A percentile compares a stretch with the other conserved stretches of the same genome.
Conservation (phyloP, 441 rosid genomes). For the Pelargonium citronellum region DNA sequence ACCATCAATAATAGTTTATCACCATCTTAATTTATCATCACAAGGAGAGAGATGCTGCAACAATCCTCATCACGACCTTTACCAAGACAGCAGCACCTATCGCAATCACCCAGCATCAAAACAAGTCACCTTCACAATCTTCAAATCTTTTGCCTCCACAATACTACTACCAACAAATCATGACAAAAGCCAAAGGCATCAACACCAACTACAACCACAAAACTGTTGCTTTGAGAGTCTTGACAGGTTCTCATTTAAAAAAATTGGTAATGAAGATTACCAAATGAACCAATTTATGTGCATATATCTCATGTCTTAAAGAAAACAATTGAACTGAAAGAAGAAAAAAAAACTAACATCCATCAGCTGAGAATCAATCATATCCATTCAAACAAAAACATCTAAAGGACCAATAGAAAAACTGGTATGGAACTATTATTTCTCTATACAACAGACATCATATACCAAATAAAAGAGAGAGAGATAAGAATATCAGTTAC, state of each 20-base stretch:
- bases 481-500: constrained; percentile 22
- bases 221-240: too few relatives aligned
- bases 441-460: neutral
- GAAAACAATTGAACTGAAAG: neutral
- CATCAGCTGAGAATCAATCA: neutral
- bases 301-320: neutral
- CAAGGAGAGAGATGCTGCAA: too few relatives aligned
- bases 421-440: neutral
- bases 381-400: neutral
- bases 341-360: neutral
- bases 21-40: too few relatives aligned
- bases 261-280: neutral
- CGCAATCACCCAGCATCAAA: too few relatives aligned
- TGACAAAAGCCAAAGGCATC: too few relatives aligned
- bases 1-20: too few relatives aligned
- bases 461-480: neutral
- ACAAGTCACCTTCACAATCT: too few relatives aligned
- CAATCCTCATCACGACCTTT: too few relatives aligned
- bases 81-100: too few relatives aligned
- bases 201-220: too few relatives aligned
- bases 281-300: neutral
- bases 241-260: neutral
- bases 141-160: too few relatives aligned
- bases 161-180: too few relatives aligned
- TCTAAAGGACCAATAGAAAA: neutral